Conservation (phyloP, 75 land plant genomes). For the Pinus tabuliformis region DNA sequence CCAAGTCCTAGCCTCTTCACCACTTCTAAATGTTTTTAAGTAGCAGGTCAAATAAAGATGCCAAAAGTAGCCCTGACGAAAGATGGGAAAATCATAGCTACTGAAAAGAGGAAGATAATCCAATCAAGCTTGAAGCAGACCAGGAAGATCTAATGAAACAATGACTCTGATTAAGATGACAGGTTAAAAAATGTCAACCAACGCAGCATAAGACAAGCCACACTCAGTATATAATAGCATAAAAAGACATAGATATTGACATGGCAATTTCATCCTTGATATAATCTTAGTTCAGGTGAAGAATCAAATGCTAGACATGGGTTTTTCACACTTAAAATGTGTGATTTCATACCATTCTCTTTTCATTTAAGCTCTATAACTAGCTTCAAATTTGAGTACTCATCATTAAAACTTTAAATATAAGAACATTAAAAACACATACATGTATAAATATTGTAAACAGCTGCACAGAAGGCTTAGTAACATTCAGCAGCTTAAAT, state of each 20-base stretch:
- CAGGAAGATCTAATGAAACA: background rate
- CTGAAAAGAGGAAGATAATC: background rate
- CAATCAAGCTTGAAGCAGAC: background rate
- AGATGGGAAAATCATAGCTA: background rate
- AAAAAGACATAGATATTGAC: background rate
- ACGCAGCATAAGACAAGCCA: background rate
- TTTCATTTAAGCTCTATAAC: background rate
- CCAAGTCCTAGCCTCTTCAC: background rate
- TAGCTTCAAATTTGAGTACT: background rate
- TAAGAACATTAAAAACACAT: background rate
- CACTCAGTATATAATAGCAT: background rate
- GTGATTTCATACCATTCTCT: too few relatives aligned
- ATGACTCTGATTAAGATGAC: background rate
- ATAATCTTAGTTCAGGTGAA: background rate
- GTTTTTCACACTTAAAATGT: background rate
- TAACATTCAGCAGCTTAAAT: background rate
- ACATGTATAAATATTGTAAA: background rate
- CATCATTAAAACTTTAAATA: background rate
- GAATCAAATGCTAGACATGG: background rate
- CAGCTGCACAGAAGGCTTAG: background rate
- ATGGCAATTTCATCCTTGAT: background rate
- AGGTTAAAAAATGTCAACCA: background rate
- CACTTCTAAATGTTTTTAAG: background rate
- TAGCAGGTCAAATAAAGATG: background rate
- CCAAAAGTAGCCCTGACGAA: background rate